phyloP scores from a whole-genome alignment of 805 yeast genomes.

The Kurtzmaniella cleridarum region DNA sequence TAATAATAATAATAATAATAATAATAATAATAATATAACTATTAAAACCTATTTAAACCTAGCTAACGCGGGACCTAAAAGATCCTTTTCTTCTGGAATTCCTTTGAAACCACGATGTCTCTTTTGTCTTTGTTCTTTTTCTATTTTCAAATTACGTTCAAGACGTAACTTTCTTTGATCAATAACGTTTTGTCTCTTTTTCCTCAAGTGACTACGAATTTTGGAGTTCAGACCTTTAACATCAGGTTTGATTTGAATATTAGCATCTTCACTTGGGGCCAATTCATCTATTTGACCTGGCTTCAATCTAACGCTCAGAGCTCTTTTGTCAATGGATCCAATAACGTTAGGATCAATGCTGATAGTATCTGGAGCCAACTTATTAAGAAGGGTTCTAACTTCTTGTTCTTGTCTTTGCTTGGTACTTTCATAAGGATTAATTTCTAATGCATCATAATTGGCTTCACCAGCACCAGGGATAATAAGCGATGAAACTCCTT shows the following conservation, averaged over 20 bases:
- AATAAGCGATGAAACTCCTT: conserved; percentile 77
- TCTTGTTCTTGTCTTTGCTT: conserved; percentile 93
- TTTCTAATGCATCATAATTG: conserved; percentile 88
- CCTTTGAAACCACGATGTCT: conserved; percentile 41
- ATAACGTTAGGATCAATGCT: conserved; percentile 82
- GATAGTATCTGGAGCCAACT: conserved; percentile 88
- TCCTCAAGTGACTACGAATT: conserved; percentile 72
- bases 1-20: not conserved
- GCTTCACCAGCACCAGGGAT: conserved; percentile 99
- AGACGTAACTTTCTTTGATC: conserved; percentile 79
- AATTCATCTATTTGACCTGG: conserved; percentile 52
- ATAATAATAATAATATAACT: not conserved
- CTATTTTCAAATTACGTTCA: conserved; percentile 67
- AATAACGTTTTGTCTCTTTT: conserved; percentile 77
- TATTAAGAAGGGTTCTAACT: conserved; percentile 79
- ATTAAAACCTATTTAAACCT: conserved; percentile 35
- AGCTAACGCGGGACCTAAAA: conserved; percentile 43
- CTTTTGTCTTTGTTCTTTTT: conserved; percentile 63
- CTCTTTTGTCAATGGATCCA: conserved; percentile 76
- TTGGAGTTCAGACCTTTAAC: conserved; percentile 80
- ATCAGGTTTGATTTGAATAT: conserved; percentile 59
- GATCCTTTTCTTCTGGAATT: conserved; percentile 47
- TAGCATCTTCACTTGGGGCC: conserved; percentile 30
- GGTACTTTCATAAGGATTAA: conserved; percentile 87
- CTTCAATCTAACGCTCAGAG: conserved; percentile 56